Base-by-base conservation (phyloP, 495 filamentous ascomycete species). In the Aspergillus conjunctus region DNA sequence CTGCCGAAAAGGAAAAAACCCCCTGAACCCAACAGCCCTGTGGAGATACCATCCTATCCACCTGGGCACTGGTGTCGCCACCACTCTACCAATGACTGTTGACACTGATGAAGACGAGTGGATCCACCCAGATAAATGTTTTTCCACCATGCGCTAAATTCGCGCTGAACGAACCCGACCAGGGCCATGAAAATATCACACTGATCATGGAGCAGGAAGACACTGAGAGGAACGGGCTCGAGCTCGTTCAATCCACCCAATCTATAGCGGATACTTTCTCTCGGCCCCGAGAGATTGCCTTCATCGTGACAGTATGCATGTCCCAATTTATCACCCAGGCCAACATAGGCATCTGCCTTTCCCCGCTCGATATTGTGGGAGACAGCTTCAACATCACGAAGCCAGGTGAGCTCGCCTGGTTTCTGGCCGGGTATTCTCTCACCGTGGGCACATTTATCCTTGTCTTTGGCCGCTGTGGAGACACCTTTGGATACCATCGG, bases 391-490 rank as follows among this genome's bases (percentile, higher is more conserved):
- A 67, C 41, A 72, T 73, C 56, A 68, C 39, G 1, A 74, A 81
- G 33, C 70, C 74, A 1, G 77, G 73, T 20, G 54, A 68, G 7
- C 53, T 79, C 12, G 74, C 73, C 45, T 88, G 85, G 86, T 81
- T 82, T 33, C 69, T 84, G 46, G 84, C 84, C 3, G 79, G 74
- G 0, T 88, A 87, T 67, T 77, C 77, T 31, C 71, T 88, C 44
- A 87, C 85, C 0, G 79, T 84, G 18, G 86, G 86, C 31, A 86
- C 85, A 7, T 88, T 88, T 61, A 87, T 88, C 66, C 72, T 88
- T n/a, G 72, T 87, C 22, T 81, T 80, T 10, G 86, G 86, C 15
- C 78, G 85, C 10, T 71, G 85, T 7, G 86, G 86, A 20, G 86
- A 88, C 58, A 60, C 83, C 0, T 83, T 79, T 61, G 85, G 86